phyloP scores from a whole-genome alignment of 768 basidiomycete genomes.

The Trametes gibbosa region DNA sequence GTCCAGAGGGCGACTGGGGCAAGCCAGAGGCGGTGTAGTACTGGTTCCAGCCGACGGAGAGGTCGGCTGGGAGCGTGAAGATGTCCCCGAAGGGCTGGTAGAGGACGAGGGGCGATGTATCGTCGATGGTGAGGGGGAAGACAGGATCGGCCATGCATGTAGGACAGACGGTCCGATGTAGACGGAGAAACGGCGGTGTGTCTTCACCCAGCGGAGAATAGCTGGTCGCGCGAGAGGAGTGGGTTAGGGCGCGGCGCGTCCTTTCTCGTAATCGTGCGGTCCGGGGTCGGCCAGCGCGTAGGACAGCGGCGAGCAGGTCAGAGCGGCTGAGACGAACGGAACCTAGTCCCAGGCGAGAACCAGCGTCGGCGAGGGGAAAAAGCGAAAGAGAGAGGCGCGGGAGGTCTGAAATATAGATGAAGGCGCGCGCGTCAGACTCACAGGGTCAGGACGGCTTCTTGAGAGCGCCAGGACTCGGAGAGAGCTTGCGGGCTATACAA shows the following conservation, averaged over 20 bases:
- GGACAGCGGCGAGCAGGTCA: neutral
- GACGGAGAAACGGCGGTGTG: neutral
- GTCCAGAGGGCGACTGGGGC: slow-evolving; percentile 22
- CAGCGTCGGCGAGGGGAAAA: slow-evolving; percentile 16
- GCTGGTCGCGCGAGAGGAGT: neutral
- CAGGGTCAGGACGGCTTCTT: slow-evolving; percentile 11
- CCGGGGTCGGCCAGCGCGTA: neutral
- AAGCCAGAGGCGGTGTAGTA: slow-evolving; percentile 54
- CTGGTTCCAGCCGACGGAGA: slow-evolving; percentile 66
- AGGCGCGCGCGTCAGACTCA: slow-evolving; percentile 16
- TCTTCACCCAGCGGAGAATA: neutral
- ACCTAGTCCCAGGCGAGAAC: slow-evolving; percentile 2
- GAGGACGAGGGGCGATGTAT: slow-evolving; percentile 60
- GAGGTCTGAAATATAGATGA: slow-evolving; percentile 12
- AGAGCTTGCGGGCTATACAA: slow-evolving; percentile 7
- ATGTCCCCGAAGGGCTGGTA: slow-evolving; percentile 64
- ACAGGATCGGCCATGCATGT: slow-evolving; percentile 40
- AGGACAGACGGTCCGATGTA: neutral
- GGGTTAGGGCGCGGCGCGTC: neutral
- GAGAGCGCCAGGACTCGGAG: slow-evolving; percentile 10
- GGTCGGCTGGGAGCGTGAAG: slow-evolving; percentile 40
- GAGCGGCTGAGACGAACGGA: neutral
- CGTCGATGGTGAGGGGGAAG: slow-evolving; percentile 49
- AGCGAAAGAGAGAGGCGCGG: neutral
- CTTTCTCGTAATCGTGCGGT: neutral